These are phyloP conservation scores for Tubosaeta sp. DNA, from an alignment of 768 basidiomycete species.

Conservation along the genomic window DNA sequence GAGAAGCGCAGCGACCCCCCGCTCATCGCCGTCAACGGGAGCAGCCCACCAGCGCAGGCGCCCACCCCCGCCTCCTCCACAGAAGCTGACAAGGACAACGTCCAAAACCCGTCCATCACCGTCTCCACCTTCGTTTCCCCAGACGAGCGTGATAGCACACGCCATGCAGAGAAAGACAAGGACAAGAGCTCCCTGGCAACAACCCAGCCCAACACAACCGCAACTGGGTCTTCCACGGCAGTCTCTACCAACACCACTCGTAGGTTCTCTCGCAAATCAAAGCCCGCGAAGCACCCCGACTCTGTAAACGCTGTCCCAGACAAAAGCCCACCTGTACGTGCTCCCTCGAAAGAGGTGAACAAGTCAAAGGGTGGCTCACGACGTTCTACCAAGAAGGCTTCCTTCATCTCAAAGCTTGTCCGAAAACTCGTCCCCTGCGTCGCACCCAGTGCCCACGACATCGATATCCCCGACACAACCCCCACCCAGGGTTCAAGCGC, in stretches of 20 bases:
- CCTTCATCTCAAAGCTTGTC: constrained; percentile 57
- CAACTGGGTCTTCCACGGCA: constrained; percentile 20
- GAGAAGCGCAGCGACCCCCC: constrained; percentile 22
- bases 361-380: constrained; percentile 33
- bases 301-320: constrained; percentile 18
- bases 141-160: constrained; percentile 31
- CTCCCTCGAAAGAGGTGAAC: constrained; percentile 31
- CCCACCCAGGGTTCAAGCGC: constrained; percentile 16
- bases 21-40: constrained; percentile 25
- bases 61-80: constrained; percentile 28
- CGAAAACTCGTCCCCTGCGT: constrained; percentile 65
- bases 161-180: constrained; percentile 36
- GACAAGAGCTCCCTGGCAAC: constrained; percentile 44
- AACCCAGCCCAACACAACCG: constrained; percentile 36
- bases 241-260: constrained; percentile 20
- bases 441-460: constrained; percentile 49
- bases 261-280: constrained; percentile 30
- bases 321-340: constrained; percentile 31
- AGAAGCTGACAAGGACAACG: constrained; percentile 36
- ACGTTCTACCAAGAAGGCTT: constrained; percentile 39
- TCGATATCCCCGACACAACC: constrained; percentile 30
- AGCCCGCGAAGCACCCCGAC: constrained; percentile 13
- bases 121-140: constrained; percentile 32
- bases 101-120: constrained; percentile 31
- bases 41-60: constrained; percentile 23